These are phyloP conservation scores for Pythium folliculosum DNA, from an alignment of 352 stramenopile genomes.

Conservation along the genomic window DNA sequence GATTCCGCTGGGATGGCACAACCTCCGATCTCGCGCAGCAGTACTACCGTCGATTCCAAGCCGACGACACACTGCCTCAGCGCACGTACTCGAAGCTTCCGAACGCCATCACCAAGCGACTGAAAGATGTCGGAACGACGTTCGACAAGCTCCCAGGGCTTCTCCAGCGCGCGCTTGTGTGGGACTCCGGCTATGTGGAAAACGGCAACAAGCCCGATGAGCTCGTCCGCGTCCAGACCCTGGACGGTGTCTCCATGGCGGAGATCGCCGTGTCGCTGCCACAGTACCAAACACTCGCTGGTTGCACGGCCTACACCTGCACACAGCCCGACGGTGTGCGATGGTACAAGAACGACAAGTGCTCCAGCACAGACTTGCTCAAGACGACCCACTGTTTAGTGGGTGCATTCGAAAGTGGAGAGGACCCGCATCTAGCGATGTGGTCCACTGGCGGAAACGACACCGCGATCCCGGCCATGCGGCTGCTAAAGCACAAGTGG, in stretches of 20 bases:
- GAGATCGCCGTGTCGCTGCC: conserved; percentile 29
- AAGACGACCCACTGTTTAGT: neutral
- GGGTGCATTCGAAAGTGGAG: neutral
- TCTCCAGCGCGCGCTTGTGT: conserved; percentile 37
- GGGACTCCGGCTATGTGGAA: conserved; percentile 38
- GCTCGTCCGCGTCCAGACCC: neutral
- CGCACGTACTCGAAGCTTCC: neutral
- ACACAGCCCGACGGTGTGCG: neutral
- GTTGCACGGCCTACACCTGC: neutral
- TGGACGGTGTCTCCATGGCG: conserved; percentile 33
- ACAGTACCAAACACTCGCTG: neutral
- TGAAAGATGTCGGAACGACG: neutral
- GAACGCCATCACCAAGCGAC: neutral
- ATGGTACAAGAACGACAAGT: neutral
- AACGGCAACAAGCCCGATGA: neutral
- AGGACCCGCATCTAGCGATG: conserved; percentile 9
- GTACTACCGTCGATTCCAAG: neutral
- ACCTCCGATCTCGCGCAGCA: neutral
- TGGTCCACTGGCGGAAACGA: conserved; percentile 19
- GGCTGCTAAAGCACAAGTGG: conserved; percentile 7
- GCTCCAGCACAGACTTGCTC: neutral
- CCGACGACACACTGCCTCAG: neutral
- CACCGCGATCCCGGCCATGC: conserved; percentile 7
- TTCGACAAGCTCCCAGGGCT: conserved; percentile 15
- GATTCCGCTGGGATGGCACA: neutral